phyloP scores from a whole-genome alignment of 495 filamentous ascomycete species.

The Bombardia bombarda region DNA sequence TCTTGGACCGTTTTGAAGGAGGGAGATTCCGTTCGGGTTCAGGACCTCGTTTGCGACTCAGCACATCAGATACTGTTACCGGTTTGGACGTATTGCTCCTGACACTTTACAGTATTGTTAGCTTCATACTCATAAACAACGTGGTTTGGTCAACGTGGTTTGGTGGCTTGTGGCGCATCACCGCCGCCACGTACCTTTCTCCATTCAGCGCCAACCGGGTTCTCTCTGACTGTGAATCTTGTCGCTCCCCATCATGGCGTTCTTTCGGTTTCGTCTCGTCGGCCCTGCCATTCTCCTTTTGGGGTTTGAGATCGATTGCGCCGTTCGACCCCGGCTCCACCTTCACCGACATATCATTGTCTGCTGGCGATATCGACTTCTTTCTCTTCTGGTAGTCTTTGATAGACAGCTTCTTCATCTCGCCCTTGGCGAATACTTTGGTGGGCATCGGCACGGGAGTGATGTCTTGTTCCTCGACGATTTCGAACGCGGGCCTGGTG shows the following conservation, averaged over 20 bases:
- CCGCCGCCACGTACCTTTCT: slow-evolving; percentile 17
- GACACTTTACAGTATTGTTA: slow-evolving; percentile 10
- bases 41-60: slow-evolving; percentile 29
- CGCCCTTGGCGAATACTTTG: slow-evolving; percentile 23
- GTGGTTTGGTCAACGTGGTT: too few species aligned
- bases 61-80: slow-evolving; percentile 16
- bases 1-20: slow-evolving; percentile 30
- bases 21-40: slow-evolving; percentile 28
- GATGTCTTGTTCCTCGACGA: slow-evolving; percentile 29
- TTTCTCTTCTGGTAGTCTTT: slow-evolving; percentile 40
- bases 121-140: background rate
- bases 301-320: slow-evolving; percentile 2
- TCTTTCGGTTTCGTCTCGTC: slow-evolving; percentile 13
- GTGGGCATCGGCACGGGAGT: slow-evolving; percentile 14
- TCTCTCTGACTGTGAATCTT: slow-evolving; percentile 15
- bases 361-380: slow-evolving; percentile 31
- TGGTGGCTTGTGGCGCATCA: too few species aligned
- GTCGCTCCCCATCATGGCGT: slow-evolving; percentile 18
- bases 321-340: slow-evolving; percentile 14
- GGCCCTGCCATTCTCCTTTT: slow-evolving; percentile 9
- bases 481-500: slow-evolving; percentile 34
- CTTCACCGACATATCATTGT: slow-evolving; percentile 19
- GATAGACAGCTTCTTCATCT: slow-evolving; percentile 37
- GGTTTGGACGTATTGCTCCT: slow-evolving; percentile 10
- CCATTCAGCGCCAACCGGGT: slow-evolving; percentile 18